Base-by-base conservation (phyloP, 768 basidiomycete species). In the Serendipita vermifera region DNA sequence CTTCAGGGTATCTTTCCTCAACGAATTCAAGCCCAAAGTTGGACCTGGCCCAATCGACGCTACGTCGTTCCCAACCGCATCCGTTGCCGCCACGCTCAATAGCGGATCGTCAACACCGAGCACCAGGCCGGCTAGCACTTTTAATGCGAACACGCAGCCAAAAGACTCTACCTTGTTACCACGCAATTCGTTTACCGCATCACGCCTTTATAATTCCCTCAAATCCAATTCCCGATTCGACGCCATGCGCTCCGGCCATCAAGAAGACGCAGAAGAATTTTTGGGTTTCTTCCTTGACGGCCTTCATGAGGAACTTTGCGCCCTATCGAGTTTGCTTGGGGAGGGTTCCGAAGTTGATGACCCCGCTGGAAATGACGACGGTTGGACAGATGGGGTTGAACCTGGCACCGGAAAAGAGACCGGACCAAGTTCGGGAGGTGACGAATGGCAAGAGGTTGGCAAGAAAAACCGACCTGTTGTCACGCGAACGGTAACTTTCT, bases 181-280 rank as follows among this genome's bases (percentile, higher is more conserved):
- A 66, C 72, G 36, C 29, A 82, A 84, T 57, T 82, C 86, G 17
- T 94, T 97, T 66, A 76, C 92, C 31, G 89, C 93, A 20, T 78
- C 80, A 11, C 81, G 82, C 61, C 78, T 97, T 26, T 97, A 96
- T 68, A 87, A 92, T 61, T 92, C 89, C 15, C 80, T 97, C 77
- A 88, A 87, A 70, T 83, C 83, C 70, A 91, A 91, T 74, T 89
- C 89, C 70, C 76, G 87, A 60, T 97, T 97, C 64, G 92, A 93
- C 64, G 80, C 77, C 41, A 97, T 97, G 92, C 72, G 85, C 69
- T 87, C 89, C 33, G 92, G 92, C 0, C 87, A 91, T 58, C 94
- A 99, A 70, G 94, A 99, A 67, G 94, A 99, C 58, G 94, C 93
- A 7, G 93, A 99, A 68, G 94, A 99, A 69, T 98, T 96, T 68